Percentiles rank a stretch among this genome's conserved stretches.
phyloP scores from a whole-genome alignment of 2,329 filamentous ascomycete species.

The Colletotrichum lindemuthianum region DNA sequence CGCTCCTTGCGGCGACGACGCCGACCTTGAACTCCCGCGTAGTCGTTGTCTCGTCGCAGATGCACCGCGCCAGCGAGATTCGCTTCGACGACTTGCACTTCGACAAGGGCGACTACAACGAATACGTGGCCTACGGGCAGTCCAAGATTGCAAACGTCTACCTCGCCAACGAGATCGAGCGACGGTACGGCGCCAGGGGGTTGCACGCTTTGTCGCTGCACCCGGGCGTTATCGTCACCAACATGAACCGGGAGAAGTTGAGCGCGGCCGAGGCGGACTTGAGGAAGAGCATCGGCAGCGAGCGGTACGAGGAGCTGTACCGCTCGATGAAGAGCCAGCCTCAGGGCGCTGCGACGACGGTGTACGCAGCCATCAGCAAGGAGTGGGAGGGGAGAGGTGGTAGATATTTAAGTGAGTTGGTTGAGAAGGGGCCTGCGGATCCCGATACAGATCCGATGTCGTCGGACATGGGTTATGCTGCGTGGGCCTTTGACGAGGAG shows the following conservation, averaged over 20 bases:
- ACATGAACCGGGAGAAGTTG: not conserved
- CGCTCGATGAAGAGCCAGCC: constrained; percentile 36
- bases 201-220: constrained; percentile 44
- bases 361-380: constrained; percentile 53
- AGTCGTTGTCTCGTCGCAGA: constrained; percentile 54
- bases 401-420: constrained; percentile 55
- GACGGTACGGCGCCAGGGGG: constrained; percentile 40
- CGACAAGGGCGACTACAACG: constrained; percentile 41
- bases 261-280: not conserved
- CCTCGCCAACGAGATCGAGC: constrained; percentile 60
- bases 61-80: constrained; percentile 48
- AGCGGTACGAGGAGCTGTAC: not conserved
- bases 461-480: constrained; percentile 34
- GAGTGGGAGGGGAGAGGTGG: constrained; percentile 57
- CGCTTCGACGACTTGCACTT: constrained; percentile 46
- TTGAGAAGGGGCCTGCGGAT: not conserved
- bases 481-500: constrained; percentile 35
- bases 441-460: constrained; percentile 9
- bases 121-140: constrained; percentile 55
- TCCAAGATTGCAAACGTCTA: constrained; percentile 62
- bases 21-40: constrained; percentile 56
- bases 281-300: not conserved
- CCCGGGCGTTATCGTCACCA: constrained; percentile 23
- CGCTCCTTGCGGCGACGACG: constrained; percentile 51
- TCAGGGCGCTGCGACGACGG: constrained; percentile 59